Evolutionary conservation across 139 green algal genomes (phyloP).

Genomic region (Asterochloris sp.): DNA sequence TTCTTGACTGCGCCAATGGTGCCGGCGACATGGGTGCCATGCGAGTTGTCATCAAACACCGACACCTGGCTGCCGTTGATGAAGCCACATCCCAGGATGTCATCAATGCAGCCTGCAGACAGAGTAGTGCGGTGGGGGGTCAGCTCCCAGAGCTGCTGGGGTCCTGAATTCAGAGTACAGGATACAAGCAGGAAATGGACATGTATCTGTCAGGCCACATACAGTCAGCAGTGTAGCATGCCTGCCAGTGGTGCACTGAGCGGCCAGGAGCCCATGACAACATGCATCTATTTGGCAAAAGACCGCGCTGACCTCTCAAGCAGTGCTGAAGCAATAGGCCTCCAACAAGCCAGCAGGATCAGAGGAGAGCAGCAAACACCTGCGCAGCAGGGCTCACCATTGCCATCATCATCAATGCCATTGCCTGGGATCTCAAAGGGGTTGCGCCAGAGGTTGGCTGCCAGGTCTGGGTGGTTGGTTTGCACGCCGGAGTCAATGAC

Average conservation of each 20-base stretch:
- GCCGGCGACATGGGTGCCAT: constrained; percentile 56
- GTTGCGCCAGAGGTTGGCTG: constrained; percentile 58
- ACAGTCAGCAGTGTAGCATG: no score
- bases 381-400: constrained; percentile 32
- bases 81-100: constrained; percentile 39
- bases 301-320: no score
- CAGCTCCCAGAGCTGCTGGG: no score
- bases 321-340: background rate
- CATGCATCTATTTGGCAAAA: no score
- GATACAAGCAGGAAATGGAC: no score
- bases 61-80: constrained; percentile 23
- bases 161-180: no score
- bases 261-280: background rate
- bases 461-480: constrained; percentile 56
- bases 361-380: background rate
- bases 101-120: constrained; percentile 36
- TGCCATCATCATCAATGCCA: constrained; percentile 64
- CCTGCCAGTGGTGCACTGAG: background rate
- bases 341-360: background rate
- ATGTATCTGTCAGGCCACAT: no score
- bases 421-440: constrained; percentile 46
- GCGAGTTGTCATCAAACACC: constrained; percentile 39
- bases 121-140: no score
- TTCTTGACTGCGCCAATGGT: constrained; percentile 48
- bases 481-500: constrained; percentile 69